Evolutionary conservation across 768 basidiomycete species (phyloP).

Genomic region (Amanita subjunquillea): DNA sequence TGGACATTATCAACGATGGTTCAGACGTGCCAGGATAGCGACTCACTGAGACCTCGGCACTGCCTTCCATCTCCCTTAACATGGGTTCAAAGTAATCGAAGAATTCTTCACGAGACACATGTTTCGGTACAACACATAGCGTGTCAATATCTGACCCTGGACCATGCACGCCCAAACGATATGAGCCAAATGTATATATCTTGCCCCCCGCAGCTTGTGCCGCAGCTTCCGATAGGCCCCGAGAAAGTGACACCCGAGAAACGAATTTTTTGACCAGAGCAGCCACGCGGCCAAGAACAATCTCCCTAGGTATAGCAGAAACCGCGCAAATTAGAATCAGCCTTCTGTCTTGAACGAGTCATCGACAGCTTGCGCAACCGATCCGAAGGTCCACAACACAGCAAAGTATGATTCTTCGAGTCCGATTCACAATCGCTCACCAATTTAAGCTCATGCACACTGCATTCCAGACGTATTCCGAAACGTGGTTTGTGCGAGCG

Average conservation of each 20-base stretch:
- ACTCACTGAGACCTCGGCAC: constrained; percentile 82
- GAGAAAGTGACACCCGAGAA: constrained; percentile 62
- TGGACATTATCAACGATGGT: constrained; percentile 5
- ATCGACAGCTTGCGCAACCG: not conserved
- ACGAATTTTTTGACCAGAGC: constrained; percentile 92
- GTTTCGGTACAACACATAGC: constrained; percentile 94
- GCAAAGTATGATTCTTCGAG: not conserved
- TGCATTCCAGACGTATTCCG: not conserved
- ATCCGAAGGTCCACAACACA: not conserved
- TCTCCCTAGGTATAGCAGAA: constrained; percentile 57
- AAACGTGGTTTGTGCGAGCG: not conserved
- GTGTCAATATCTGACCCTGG: constrained; percentile 97
- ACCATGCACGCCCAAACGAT: constrained; percentile 94
- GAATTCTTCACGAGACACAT: constrained; percentile 93
- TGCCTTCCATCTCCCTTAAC: constrained; percentile 76
- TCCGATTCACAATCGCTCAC: not conserved
- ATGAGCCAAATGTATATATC: constrained; percentile 98
- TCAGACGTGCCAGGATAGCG: not conserved
- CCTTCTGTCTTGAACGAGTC: not conserved
- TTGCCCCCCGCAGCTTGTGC: constrained; percentile 91
- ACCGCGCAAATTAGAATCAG: constrained; percentile 1
- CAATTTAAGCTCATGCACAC: not conserved
- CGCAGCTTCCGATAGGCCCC: constrained; percentile 80
- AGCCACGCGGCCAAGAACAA: constrained; percentile 83
- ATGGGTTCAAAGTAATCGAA: constrained; percentile 86